phyloP scores from a whole-genome alignment of 148 eudicot genomes.

The Oxyria digyna region DNA sequence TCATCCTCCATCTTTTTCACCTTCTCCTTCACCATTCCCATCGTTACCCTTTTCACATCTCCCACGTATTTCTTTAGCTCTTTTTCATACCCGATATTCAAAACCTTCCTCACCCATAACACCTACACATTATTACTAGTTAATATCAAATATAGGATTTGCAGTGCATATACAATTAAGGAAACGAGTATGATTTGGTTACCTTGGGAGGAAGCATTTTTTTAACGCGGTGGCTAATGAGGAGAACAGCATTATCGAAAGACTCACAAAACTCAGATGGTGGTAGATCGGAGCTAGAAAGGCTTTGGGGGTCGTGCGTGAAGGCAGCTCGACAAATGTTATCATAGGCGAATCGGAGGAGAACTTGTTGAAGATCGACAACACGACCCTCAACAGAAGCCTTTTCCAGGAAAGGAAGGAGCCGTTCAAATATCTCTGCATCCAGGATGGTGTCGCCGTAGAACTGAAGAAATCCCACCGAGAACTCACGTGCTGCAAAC shows the following conservation, averaged over 20 bases:
- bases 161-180: too few species aligned
- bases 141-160: too few species aligned
- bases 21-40: not conserved
- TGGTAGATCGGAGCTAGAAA: not conserved
- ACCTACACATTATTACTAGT: not conserved
- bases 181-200: too few species aligned
- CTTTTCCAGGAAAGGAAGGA: not conserved
- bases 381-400: not conserved
- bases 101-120: slow-evolving; percentile 3
- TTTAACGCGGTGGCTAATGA: not conserved
- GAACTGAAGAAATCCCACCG: not conserved
- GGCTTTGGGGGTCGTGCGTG: not conserved
- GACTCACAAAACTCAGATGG: not conserved
- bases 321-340: not conserved
- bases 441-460: not conserved
- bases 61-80: not conserved
- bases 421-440: not conserved
- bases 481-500: not conserved
- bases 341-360: slow-evolving; percentile 1
- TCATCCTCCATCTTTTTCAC: not conserved
- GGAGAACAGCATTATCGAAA: slow-evolving; percentile 1
- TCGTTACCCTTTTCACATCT: not conserved
- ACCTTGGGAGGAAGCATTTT: slow-evolving; percentile 3
- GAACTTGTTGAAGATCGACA: not conserved
- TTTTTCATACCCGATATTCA: not conserved